phyloP scores from a whole-genome alignment of 2,329 filamentous ascomycete genomes.

The Xylaria sp. region DNA sequence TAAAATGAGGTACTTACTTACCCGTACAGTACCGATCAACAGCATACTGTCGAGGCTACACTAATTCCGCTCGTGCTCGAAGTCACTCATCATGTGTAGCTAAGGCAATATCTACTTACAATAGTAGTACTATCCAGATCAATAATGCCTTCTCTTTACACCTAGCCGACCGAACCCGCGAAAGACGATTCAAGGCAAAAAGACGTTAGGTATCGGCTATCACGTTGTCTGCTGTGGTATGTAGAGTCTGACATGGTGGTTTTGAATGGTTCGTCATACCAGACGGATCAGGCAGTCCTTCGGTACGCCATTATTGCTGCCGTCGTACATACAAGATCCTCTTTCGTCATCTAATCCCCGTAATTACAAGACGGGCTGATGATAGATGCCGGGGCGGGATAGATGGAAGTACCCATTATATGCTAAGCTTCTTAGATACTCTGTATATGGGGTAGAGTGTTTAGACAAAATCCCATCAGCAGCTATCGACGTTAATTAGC shows the following conservation, averaged over 20 bases:
- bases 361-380: conserved; percentile 12
- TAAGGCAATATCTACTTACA: not conserved
- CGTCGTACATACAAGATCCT: too few relatives aligned
- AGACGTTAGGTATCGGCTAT: too few relatives aligned
- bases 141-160: too few relatives aligned
- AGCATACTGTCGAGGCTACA: not conserved
- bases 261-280: not conserved
- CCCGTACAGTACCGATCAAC: not conserved
- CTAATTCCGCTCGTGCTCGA: not conserved
- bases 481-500: not conserved
- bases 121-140: not conserved
- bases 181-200: too few relatives aligned
- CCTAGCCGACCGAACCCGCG: too few relatives aligned
- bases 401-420: not conserved
- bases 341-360: not conserved
- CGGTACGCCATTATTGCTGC: not conserved
- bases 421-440: too few relatives aligned
- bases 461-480: not conserved
- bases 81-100: not conserved
- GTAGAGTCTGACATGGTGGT: too few relatives aligned
- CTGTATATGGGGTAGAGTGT: conserved; percentile 5
- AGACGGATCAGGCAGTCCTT: not conserved
- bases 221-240: too few relatives aligned
- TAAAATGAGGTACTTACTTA: not conserved
- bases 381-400: conserved; percentile 3